Evolutionary conservation across 495 filamentous ascomycete species (phyloP), one percentile per base, ranked within the genome.

Genomic region (Penicillium pulvis): DNA sequence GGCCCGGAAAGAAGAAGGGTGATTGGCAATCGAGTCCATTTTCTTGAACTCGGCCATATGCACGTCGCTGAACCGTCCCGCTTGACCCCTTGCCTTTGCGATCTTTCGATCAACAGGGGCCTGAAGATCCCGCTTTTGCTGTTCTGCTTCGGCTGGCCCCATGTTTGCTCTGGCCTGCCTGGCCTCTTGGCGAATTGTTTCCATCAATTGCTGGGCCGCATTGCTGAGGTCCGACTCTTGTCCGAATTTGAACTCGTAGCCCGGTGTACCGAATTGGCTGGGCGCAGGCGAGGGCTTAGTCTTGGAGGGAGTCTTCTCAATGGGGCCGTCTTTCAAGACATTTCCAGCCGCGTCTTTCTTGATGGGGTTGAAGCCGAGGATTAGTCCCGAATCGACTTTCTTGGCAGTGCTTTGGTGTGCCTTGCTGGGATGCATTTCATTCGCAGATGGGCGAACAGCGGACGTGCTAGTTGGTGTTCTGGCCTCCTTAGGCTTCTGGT

Each of bases 21-120:
- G 92, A 55, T 85, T 86, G 23, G 83, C 90, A 71, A 97, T 97
- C 11, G 91, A 96, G 64, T 96, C 91, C 92, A 97, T 96, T 80
- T 94, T 97, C 74, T 89, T 91, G 77, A 97, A 97, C 66, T 92
- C 81, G 50, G 85, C 83, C 84, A 89, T 89, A 68, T 97, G 92
- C 50, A 82, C 84, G 55, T 90, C 85, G 64, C 90, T 95, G 74
- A 86, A 97, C 5, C 92, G 82, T 39, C 85, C 76, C 47, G 82
- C 79, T 69, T 87, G 93, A 51, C 91, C 88, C 72, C 88, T 94
- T 19, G 92, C 83, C 48, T 82, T 79, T 6, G 87, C 91, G 59
- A 95, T 90, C 73, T 85, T 91, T 57, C 92, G 87, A 14, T 75
- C 80, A 46, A 73, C 78, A 30, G 71, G 72, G 10, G 61, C 36